Base-by-base conservation (phyloP, 331 rosid genomes). In the Quercus phellos region DNA sequence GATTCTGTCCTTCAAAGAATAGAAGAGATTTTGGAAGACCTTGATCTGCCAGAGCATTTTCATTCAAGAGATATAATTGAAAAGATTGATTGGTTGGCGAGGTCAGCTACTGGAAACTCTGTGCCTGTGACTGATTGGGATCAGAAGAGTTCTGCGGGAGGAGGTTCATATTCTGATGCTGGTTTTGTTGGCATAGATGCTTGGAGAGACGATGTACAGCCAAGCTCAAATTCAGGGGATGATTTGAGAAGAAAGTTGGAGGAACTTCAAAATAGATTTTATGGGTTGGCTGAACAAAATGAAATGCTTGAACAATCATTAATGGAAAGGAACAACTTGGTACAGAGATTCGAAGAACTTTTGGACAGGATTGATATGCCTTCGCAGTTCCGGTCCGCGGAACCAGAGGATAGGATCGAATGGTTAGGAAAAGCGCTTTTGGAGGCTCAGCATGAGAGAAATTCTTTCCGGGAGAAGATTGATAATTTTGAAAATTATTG, bases 271-370 rank as follows among this genome's bases (percentile, higher is more conserved):
- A 85, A 84, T 73, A 93, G 86, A 80, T 93, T 84, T 78, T 95
- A 90, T 71, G 90, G 85, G 74, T 75, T 95, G 88, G 98, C 97
- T 77, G 99, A 95, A 83, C 99, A 95, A 83, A 95, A 95, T 87
- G 99, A 91, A 89, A 95, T 93, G 98, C 90, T 95, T 73, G 97
- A 95, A 82, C 99, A 93, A 76, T 93, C 99, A 54, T 88, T 95
- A 84, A 87, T 90, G 94, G 97, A 91, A 85, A 91, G 99, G 81
- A 95, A 95, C 84, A 84, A 85, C 80, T 73, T 91, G 51, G 92
- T 93, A 74, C 99, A 91, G 89, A 88, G 90, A 80, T 95, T 96
- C 96, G 99, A 95, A 89, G 97, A 90, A 72, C 90, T 91, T 84
- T 85, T 95, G 64, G 89, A 90, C 83, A 86, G 88, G 78, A 88